Percentiles rank a stretch among this genome's conserved stretches.
Evolutionary conservation across 148 eudicot genomes (phyloP).

Genomic region (Camellia japonica): DNA sequence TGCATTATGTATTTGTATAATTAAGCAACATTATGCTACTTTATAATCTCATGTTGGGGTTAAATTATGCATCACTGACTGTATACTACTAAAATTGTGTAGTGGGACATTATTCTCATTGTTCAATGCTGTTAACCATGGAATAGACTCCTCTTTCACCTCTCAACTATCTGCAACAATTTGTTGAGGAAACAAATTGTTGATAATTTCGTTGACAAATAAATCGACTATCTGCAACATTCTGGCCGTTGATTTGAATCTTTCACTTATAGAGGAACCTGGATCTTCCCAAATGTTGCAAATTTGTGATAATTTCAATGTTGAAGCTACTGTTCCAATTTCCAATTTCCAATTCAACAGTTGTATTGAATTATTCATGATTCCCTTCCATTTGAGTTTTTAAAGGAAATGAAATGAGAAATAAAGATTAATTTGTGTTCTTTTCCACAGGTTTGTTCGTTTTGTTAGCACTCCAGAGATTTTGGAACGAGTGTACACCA

Average conservation of each 20-base stretch:
- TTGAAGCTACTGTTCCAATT: neutral
- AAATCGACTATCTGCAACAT: neutral
- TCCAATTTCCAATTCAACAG: neutral
- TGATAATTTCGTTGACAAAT: neutral
- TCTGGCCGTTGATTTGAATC: neutral
- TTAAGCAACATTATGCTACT: neutral
- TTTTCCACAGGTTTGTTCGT: slow-evolving; percentile 78
- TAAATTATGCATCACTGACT: neutral
- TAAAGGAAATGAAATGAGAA: neutral
- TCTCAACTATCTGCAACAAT: neutral
- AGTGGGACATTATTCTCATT: neutral
- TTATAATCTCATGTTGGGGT: neutral
- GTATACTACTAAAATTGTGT: neutral
- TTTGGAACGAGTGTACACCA: slow-evolving; percentile 82
- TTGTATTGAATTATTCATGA: neutral
- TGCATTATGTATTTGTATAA: neutral
- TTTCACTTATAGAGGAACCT: neutral
- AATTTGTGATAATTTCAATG: neutral
- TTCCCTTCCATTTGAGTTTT: slow-evolving; percentile 16
- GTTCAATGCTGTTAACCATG: neutral
- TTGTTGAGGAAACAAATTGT: neutral
- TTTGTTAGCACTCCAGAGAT: slow-evolving; percentile 98
- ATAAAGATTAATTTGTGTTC: neutral
- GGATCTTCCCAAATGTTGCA: neutral
- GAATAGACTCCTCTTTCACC: neutral